Evolutionary conservation across 1,284 basidiomycete genomes (phyloP).

Genomic region (Entoloma clypeatum): DNA sequence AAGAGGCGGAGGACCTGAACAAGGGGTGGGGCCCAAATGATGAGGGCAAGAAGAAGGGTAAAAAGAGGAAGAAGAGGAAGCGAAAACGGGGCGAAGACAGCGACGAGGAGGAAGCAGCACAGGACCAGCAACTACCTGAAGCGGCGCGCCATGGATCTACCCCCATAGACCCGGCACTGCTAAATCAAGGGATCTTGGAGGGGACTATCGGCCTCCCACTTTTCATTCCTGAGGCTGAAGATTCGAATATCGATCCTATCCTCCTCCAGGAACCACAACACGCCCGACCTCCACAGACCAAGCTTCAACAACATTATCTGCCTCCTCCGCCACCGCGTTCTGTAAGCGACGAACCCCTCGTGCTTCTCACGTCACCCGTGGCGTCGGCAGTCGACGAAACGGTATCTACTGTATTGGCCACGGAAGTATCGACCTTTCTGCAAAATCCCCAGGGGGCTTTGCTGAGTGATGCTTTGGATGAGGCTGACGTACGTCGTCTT

Average conservation of each 20-base stretch:
- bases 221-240: conserved; percentile 41
- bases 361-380: conserved; percentile 20
- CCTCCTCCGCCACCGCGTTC: conserved; percentile 14
- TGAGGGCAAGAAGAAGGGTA: conserved; percentile 29
- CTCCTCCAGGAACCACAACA: conserved; percentile 42
- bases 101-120: conserved; percentile 38
- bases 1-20: conserved; percentile 28
- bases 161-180: conserved; percentile 36
- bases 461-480: conserved; percentile 57
- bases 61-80: conserved; percentile 36
- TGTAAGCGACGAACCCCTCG: conserved; percentile 2
- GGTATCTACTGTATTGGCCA: conserved; percentile 52
- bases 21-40: conserved; percentile 33
- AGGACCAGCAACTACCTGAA: conserved; percentile 23
- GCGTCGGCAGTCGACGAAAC: conserved; percentile 30
- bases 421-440: conserved; percentile 65
- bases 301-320: conserved; percentile 17
- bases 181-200: conserved; percentile 41
- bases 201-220: conserved; percentile 33
- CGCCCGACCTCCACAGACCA: conserved; percentile 17
- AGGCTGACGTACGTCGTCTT: conserved; percentile 56
- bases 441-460: conserved; percentile 52
- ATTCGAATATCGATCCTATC: conserved; percentile 52
- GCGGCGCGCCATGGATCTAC: conserved; percentile 18
- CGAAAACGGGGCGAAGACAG: conserved; percentile 35